These are phyloP conservation scores for Neopestalotiopsis rosae DNA, from an alignment of 2,329 filamentous ascomycete species.

Conservation along the genomic window DNA sequence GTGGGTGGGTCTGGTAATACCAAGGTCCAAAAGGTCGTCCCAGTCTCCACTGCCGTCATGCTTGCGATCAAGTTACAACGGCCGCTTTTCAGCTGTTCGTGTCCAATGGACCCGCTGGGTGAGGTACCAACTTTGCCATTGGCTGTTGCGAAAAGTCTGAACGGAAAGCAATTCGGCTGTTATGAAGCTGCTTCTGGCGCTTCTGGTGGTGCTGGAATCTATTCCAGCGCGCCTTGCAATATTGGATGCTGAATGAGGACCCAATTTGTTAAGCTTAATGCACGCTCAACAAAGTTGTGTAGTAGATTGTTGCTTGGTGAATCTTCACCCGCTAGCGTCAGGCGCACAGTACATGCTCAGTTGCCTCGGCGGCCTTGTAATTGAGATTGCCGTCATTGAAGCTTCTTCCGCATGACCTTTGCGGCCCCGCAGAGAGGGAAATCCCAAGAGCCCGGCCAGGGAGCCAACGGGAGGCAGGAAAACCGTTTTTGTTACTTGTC, in stretches of 20 bases:
- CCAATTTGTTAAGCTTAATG: too few species aligned
- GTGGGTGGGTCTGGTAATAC: background rate
- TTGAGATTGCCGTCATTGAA: slow-evolving; percentile 11
- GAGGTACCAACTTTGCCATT: background rate
- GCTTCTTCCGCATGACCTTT: slow-evolving; percentile 7
- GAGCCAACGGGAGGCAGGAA: background rate
- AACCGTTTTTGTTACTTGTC: background rate
- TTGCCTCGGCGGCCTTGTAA: slow-evolving; percentile 5
- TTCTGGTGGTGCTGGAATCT: background rate
- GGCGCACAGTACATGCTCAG: background rate
- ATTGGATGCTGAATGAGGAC: too few species aligned
- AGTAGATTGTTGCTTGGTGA: background rate
- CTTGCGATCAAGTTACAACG: slow-evolving; percentile 12
- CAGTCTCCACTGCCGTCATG: slow-evolving; percentile 18
- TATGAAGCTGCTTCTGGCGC: background rate
- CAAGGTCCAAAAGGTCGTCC: slow-evolving; percentile 12
- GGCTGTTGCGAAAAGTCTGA: background rate
- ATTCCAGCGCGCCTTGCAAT: background rate
- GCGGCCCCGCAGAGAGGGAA: background rate
- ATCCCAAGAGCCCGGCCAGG: background rate
- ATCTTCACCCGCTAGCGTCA: background rate
- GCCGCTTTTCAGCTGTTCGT: background rate
- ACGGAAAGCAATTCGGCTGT: background rate
- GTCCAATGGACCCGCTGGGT: background rate
- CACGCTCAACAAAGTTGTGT: too few species aligned